A percentile compares a stretch with the other conserved stretches of the same genome.
phyloP scores from a whole-genome alignment of 2,329 filamentous ascomycete species.

The Trichoderma afroharzianum region DNA sequence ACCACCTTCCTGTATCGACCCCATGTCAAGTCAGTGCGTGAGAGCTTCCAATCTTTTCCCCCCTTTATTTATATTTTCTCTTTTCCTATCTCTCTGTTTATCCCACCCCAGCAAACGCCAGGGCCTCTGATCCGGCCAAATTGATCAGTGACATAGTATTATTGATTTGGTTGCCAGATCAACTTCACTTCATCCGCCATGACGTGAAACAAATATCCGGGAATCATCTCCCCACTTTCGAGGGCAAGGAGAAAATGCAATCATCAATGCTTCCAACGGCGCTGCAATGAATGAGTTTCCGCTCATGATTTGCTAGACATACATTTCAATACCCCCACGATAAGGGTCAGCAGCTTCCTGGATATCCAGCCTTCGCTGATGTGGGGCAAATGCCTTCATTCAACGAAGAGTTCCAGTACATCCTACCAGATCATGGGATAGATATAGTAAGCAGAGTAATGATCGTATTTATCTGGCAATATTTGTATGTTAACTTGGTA shows the following conservation, averaged over 20 bases:
- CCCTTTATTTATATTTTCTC: neutral
- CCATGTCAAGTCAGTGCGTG: neutral
- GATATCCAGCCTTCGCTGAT: neutral
- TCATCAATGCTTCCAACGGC: neutral
- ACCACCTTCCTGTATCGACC: neutral
- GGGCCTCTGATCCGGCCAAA: neutral
- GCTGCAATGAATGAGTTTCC: neutral
- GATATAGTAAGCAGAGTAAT: neutral
- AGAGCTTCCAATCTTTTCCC: neutral
- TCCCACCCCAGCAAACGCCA: neutral
- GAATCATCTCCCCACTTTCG: neutral
- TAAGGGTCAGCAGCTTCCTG: neutral
- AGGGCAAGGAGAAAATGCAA: neutral
- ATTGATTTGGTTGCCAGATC: neutral
- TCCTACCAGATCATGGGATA: neutral
- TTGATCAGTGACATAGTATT: neutral
- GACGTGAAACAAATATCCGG: too few relatives aligned
- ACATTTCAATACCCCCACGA: neutral
- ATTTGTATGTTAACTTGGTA: constrained; percentile 65
- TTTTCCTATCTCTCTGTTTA: neutral
- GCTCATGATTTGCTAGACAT: neutral
- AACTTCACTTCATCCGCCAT: neutral
- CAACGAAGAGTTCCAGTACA: neutral
- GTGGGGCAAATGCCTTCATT: neutral
- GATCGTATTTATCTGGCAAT: constrained; percentile 53